Base-by-base conservation (phyloP, 768 basidiomycete genomes). In the Dioszegia crocea region DNA sequence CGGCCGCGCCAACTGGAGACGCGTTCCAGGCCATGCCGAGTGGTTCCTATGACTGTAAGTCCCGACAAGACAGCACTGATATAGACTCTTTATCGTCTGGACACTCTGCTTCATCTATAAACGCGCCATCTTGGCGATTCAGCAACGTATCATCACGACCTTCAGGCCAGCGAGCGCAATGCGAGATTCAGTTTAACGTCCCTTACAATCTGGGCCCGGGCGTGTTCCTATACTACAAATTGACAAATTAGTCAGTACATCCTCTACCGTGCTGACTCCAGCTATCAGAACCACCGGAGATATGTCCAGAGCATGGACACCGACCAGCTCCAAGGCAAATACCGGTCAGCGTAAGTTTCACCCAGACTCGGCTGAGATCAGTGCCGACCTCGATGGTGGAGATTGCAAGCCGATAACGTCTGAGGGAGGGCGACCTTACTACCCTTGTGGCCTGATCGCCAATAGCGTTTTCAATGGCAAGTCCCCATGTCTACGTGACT, bases 271-370 rank as follows among this genome's bases (percentile, higher is more conserved):
- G 9, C 36, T 49, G 44, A 43, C 27, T 26, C 14, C 24, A 91
- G 93, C 80, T 98, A 85, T 80, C 94, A 99, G 82, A 99, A 99
- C 77, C 96, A 99, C 76, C 86, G 96, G 31, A 85, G 96, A 73
- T 99, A 98, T 73, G 96, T 98, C 56, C 88, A 92, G 80, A 92
- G 89, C 74, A 79, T 89, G 41, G 84, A 92, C 72, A 82, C 86
- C 12, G 81, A 87, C 65, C 96, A 99, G 76, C 82, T 99, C 55
- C 84, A 84, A 74, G 96, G 96, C 44, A 62, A 73, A 44, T 60
- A 54, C n/a, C 59, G 64, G 31, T 74, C 75, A 4, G 58, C 66
- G 70, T 75, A 38, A 61, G 69, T 43, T 12, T 9, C 8, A 21
- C 8, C 3, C 8, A 33, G 26, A 38, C 8, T 14, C 49, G 21